Evolutionary conservation across 2,329 filamentous ascomycete species (phyloP), one percentile per base, ranked within the genome.

Genomic region (Penicillium sp.): DNA sequence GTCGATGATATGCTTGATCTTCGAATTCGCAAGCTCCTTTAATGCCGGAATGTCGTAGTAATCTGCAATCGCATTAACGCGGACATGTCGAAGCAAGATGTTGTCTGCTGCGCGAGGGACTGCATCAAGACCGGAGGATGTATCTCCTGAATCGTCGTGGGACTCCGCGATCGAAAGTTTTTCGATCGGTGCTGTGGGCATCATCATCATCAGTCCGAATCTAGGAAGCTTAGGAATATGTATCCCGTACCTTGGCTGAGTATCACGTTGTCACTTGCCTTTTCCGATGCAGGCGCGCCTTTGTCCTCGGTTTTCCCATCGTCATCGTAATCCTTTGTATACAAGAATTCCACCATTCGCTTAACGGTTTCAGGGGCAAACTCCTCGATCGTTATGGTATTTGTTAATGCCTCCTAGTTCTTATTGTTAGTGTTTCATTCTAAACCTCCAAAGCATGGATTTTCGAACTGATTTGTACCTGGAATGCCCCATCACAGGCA

Each of bases 401-500:
- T 49, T 2, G 47, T 51, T 5, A 12, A 20, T 3, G 48, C 26
- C 56, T 61, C 58, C 58, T 58, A 23, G n/a, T n/a, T 52, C 16
- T 16, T 20, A 20, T 5, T 42, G 16, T 16, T 18, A 52, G 9
- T 14, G 43, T n/a, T 42, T 18, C 33, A 12, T 11, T 33, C 28
- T 11, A 33, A 4, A 33, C 8, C 28, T 33, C 28, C n/a, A n/a
- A n/a, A 33, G 8, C 5, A 33, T 33, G 5, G 8, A 5, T 7
- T 7, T 11, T 33, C 12, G 28, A 11, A 33, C 5, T 12, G 12
- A n/a, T 47, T 69, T 26, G 47, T 67, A 61, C 67, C 66, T 61
- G 62, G 65, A 60, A 70, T 52, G 30, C 59, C 56, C 60, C 56
- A 51, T 62, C 60, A 42, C 64, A 52, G 16, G 61, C 62, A 16